Evolutionary conservation across 148 eudicot species (phyloP).

Genomic region (Cornus controversa): DNA sequence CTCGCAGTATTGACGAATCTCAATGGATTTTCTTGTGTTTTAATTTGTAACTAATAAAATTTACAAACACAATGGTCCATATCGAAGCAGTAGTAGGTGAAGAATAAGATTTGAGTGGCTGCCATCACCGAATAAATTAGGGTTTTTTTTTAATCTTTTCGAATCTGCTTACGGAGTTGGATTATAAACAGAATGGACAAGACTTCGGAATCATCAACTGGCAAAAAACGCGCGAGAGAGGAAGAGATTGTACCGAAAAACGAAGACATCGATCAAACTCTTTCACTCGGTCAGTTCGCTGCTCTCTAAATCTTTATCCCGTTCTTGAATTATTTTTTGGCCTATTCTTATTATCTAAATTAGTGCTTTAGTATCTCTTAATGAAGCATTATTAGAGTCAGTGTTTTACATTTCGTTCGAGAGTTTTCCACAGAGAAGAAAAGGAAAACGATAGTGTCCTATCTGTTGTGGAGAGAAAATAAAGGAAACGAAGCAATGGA

Average conservation of each 20-base stretch:
- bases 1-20: too few species aligned
- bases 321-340: neutral
- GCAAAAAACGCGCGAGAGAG: slow-evolving; percentile 8
- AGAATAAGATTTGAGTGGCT: too few species aligned
- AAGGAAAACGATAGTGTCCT: too few species aligned
- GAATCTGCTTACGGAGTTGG: neutral
- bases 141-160: neutral
- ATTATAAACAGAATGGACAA: neutral
- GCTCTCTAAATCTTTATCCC: neutral
- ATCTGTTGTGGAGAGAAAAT: too few species aligned
- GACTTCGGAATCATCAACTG: too few species aligned
- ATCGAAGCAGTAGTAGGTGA: neutral
- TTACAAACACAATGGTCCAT: too few species aligned
- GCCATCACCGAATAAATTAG: neutral
- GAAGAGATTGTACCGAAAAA: neutral
- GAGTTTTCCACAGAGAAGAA: too few species aligned
- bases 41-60: too few species aligned
- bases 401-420: too few species aligned
- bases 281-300: slow-evolving; percentile 7
- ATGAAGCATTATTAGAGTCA: neutral
- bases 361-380: neutral
- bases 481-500: too few species aligned
- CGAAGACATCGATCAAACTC: slow-evolving; percentile 4
- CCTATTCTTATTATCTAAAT: too few species aligned
- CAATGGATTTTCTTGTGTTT: too few species aligned